Evolutionary conservation across 2,329 filamentous ascomycete species (phyloP).

Genomic region (Xylaria sp.): DNA sequence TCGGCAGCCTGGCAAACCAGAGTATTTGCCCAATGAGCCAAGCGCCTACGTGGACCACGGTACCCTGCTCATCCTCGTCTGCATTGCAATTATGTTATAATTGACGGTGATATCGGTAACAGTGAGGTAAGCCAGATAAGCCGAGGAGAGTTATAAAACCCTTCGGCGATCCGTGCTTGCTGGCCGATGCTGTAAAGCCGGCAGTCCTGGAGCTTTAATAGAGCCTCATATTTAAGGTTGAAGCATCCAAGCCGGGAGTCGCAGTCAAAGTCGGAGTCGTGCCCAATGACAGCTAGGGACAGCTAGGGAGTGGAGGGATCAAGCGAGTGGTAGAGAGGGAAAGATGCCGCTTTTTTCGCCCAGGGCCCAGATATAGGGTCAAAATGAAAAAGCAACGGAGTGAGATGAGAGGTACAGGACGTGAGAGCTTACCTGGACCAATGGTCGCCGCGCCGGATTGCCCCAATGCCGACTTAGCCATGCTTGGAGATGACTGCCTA

Average conservation of each 20-base stretch:
- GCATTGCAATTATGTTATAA: constrained; percentile 5
- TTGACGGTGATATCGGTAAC: not conserved
- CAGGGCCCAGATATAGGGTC: constrained; percentile 9
- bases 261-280: not conserved
- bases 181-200: constrained; percentile 1
- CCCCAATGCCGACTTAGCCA: constrained; percentile 3
- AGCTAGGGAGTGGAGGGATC: not conserved
- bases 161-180: not conserved
- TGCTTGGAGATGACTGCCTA: not conserved
- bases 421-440: constrained; percentile 30
- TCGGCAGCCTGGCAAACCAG: not conserved
- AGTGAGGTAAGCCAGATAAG: not conserved
- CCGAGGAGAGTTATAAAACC: not conserved
- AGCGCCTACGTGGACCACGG: constrained; percentile 3
- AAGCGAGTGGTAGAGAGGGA: constrained; percentile 15
- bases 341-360: not conserved
- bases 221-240: not conserved
- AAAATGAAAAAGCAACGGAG: constrained; percentile 6
- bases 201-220: not conserved
- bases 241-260: not conserved
- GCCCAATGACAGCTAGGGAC: not conserved
- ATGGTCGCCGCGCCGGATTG: constrained; percentile 2
- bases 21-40: not conserved
- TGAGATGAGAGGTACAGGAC: not conserved
- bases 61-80: constrained; percentile 8